These are phyloP conservation scores for Emergomyces pasteurianus DNA, from an alignment of 2,329 filamentous ascomycete genomes.

Conservation along the genomic window DNA sequence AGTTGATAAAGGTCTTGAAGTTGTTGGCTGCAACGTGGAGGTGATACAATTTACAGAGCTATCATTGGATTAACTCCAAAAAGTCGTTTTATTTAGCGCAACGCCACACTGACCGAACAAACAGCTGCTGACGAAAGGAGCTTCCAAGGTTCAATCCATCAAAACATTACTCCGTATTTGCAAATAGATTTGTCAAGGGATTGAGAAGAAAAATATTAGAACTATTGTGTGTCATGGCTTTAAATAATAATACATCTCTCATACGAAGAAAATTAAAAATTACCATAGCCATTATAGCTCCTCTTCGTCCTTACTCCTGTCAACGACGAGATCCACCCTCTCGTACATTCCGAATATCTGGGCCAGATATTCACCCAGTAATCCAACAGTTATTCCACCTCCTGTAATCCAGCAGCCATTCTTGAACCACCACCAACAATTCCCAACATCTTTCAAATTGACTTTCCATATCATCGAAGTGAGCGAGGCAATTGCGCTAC, in stretches of 20 bases:
- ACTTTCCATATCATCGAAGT: slow-evolving; percentile 50
- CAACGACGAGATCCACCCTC: neutral
- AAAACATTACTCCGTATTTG: neutral
- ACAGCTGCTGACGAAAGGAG: too few species aligned
- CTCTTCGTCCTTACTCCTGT: neutral
- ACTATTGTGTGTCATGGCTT: neutral
- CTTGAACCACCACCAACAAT: slow-evolving; percentile 55
- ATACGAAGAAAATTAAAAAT: neutral
- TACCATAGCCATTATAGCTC: neutral
- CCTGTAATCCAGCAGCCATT: slow-evolving; percentile 52
- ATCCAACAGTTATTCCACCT: slow-evolving; percentile 44
- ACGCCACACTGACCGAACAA: neutral
- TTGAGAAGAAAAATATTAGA: neutral
- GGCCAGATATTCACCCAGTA: slow-evolving; percentile 43
- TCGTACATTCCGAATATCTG: slow-evolving; percentile 6
- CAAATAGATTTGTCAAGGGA: neutral
- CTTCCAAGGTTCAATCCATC: neutral
- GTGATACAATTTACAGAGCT: neutral
- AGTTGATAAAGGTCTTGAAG: neutral
- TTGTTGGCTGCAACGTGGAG: neutral
- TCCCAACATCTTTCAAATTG: slow-evolving; percentile 42
- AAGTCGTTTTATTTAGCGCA: neutral
- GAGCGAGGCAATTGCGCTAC: slow-evolving; percentile 43
- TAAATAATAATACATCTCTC: neutral
- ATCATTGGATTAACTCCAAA: neutral